Base-by-base conservation (phyloP, 2,329 filamentous ascomycete genomes). In the Diaporthe nobilis region DNA sequence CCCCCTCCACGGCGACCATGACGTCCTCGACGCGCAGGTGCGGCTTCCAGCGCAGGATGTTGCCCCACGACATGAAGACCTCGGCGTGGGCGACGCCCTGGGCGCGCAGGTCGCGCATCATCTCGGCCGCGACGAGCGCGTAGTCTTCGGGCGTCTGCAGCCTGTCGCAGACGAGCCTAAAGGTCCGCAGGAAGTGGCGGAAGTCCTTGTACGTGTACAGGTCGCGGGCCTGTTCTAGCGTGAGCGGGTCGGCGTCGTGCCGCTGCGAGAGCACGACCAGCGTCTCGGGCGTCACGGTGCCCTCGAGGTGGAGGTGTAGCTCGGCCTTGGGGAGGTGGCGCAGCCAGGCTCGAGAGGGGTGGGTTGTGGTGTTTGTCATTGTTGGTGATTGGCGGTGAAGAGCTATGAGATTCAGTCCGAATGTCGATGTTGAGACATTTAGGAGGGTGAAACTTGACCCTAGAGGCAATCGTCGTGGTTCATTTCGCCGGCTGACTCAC, bases 241-340 rank as follows among this genome's bases (percentile, higher is more conserved):
- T 76, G 12, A 78, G 70, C 10, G 76, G 77, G 47, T 28, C 39
- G 44, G 72, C 28, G 57, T 78, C 75, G 72, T 77, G 76, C 15
- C 77, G 76, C 37, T 28, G 37, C n/a, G 77, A 78, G 25, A 78
- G 67, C 0, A 75, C 31, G 3, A 78, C 75, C 2, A 77, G 71
- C 28, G 77, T 78, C 65, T 77, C 77, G 28, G 76, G 76, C 7
- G 74, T 76, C 60, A 78, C 76, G 0, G 76, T 76, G n/a, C 76
- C 77, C 34, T 77, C 74, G 49, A 78, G 74, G 51, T 78, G 76
- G 20, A 78, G 77, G 49, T 76, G 76, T 1, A 78, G 72, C 55
- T 77, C 77, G 3, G 74, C 76, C 20, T 78, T 78, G 28, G 77
- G 76, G 8, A 76, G 73, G 25, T 63, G 60, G 13, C 73, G 57